These are phyloP conservation scores for Rutstroemia sp. DNA, from an alignment of 2,329 filamentous ascomycete genomes.

Conservation along the genomic window DNA sequence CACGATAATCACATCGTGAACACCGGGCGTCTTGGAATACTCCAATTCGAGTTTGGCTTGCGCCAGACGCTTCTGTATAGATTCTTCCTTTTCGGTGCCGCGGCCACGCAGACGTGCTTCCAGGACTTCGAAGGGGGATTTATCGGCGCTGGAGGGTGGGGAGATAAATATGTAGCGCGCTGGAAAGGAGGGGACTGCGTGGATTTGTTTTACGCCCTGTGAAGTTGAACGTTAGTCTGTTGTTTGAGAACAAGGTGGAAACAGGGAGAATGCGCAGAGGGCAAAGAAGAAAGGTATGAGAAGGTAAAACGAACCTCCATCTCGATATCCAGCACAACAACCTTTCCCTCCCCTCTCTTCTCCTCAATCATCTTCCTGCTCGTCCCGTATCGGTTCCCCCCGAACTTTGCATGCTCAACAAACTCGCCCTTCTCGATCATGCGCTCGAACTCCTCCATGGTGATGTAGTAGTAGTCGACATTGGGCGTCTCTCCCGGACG, in stretches of 20 bases:
- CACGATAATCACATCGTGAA: constrained; percentile 57
- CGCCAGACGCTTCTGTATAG: constrained; percentile 57
- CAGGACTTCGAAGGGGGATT: constrained; percentile 48
- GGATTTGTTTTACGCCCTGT: constrained; percentile 85
- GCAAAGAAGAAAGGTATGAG: neutral
- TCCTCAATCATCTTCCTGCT: constrained; percentile 67
- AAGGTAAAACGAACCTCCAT: constrained; percentile 61
- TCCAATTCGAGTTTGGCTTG: constrained; percentile 71
- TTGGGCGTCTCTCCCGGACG: constrained; percentile 69
- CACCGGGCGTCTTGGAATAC: constrained; percentile 59
- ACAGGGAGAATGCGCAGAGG: neutral
- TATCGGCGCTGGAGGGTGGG: constrained; percentile 51
- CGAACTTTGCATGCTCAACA: constrained; percentile 78
- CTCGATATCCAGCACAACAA: constrained; percentile 89
- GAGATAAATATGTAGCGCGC: constrained; percentile 81
- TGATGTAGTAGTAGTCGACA: constrained; percentile 74
- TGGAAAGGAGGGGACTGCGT: constrained; percentile 42
- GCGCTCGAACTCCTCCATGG: constrained; percentile 56
- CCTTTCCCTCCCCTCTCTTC: constrained; percentile 60
- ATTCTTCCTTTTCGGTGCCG: constrained; percentile 71
- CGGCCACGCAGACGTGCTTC: constrained; percentile 68
- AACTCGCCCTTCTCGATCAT: constrained; percentile 66
- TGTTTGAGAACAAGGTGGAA: neutral
- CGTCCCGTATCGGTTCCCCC: constrained; percentile 82
- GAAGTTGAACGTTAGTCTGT: neutral